Base-by-base conservation (phyloP, 2,329 filamentous ascomycete genomes). In the Colletotrichum filicis region DNA sequence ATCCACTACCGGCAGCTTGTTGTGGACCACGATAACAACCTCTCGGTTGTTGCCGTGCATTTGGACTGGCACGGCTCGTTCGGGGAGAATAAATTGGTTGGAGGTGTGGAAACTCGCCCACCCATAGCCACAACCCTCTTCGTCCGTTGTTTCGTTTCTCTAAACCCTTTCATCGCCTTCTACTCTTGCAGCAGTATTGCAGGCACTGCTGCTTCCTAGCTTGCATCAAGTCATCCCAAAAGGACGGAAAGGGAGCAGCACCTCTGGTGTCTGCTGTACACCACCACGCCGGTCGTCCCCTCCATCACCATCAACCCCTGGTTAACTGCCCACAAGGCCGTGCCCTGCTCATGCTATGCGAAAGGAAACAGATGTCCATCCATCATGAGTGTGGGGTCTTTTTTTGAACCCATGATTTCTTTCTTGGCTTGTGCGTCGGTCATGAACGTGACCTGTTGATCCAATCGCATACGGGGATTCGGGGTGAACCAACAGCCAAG, bases 361-460 rank as follows among this genome's bases (percentile, higher is more conserved):
- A 52, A 49, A 19, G 46, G 37, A 56, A 49, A 32, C 37, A 64
- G 24, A 14, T 28, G n/a, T 37, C 61, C 56, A 30, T 46, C 42
- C 59, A 53, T 69, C 30, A 16, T 32, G 37, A 67, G 52, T 56
- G 71, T 60, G 71, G 66, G 53, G 46, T 66, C 52, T 11, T 6
- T 58, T 58, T 64, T 58, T 65, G 57, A 74, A 69, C 59, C 74
- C 74, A 75, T 75, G 68, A 75, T 75, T 66, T 66, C 49, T 55
- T 70, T 53, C 46, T 22, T 52, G 69, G 61, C 69, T 42, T 63
- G 60, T 70, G 69, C 65, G 49, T 61, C 65, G 8, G 55, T 52
- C 66, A 32, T 63, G 56, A 70, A 53, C 65, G 61, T 52, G 53
- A 68, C 57, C 24, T 22, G n/a, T 19, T n/a, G 22, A 28, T 16